Evolutionary conservation across 352 stramenopile genomes (phyloP), one percentile per base, ranked within the genome.

Genomic region (Phytopythium kandeliae): DNA sequence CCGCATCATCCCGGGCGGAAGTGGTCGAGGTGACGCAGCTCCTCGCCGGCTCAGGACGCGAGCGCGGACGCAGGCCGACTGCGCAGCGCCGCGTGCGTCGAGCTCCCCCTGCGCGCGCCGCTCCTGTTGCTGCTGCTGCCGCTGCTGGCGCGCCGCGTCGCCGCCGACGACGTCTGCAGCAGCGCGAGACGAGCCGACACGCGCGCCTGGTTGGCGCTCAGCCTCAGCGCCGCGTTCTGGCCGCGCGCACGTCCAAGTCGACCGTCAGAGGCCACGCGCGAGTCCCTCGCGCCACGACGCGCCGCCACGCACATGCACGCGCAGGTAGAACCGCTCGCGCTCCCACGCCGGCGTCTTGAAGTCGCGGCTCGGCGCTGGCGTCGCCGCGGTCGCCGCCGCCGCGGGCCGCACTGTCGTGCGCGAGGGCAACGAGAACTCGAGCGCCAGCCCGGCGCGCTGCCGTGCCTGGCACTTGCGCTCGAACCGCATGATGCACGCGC

Each of bases 401-500:
- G 15, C 12, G 3, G 3, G 10, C 7, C 16, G 22, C 25, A 60
- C 40, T 42, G 59, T 21, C 6, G 50, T 60, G 21, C 74, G 68
- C 51, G 24, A 67, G n/a, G 63, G 67, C 9, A 81, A 36, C 8
- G 67, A 76, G 19, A 78, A 71, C 41, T 79, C 69, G 25, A 82
- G 60, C 4, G 69, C 54, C 2, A 74, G 28, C 0, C 67, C 74
- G 8, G 50, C 59, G 21, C 49, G 60, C 5, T 65, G 58, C 17
- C 62, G 54, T 44, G 64, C 51, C 34, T 82, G 69, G 26, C 69
- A 78, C 15, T 72, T 78, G 2, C 49, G 53, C 46, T 86, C 72
- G 54, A 86, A 86, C 24, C 37, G 62, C 11, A 80, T 58, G 40
- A 79, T 82, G 30, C 67, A 56, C 2, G 73, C 70, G 4, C 70